Conservation (phyloP, 768 basidiomycete genomes). For the Omphalotus guepiniiformis region DNA sequence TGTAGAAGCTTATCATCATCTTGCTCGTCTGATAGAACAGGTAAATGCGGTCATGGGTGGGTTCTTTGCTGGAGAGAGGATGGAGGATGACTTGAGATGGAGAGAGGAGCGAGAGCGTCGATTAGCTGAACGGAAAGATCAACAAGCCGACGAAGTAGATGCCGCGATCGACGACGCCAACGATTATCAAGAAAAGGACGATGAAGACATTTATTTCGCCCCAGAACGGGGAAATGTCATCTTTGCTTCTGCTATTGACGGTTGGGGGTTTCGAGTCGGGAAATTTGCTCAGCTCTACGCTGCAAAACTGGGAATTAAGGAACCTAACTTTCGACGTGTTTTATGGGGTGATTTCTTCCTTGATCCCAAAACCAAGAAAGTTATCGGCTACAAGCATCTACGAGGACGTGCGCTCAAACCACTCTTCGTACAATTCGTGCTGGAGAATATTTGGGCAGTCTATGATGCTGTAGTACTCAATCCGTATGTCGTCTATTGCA, state of each 20-base stretch:
- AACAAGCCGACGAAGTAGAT: constrained; percentile 61
- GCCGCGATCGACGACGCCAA: constrained; percentile 54
- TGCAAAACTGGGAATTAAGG: constrained; percentile 85
- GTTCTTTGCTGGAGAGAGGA: constrained; percentile 91
- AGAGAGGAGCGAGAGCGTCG: constrained; percentile 86
- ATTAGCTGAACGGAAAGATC: constrained; percentile 70
- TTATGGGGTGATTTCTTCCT: constrained; percentile 98
- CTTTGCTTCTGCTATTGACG: constrained; percentile 93
- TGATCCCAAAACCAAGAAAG: constrained; percentile 92
- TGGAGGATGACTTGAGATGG: constrained; percentile 96
- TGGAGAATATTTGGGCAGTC: constrained; percentile 97
- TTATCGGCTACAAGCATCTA: constrained; percentile 88
- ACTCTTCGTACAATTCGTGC: constrained; percentile 93
- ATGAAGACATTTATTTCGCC: constrained; percentile 96
- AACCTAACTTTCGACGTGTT: constrained; percentile 76
- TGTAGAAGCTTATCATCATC: constrained; percentile 89
- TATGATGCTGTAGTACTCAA: constrained; percentile 88
- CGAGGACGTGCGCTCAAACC: constrained; percentile 86
- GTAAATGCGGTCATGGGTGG: constrained; percentile 98
- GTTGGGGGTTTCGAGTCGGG: constrained; percentile 94
- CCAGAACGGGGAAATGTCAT: constrained; percentile 95
- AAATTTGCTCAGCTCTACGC: constrained; percentile 94
- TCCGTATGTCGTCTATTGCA: too few relatives aligned
- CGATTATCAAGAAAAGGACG: constrained; percentile 91
- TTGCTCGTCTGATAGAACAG: constrained; percentile 90